Evolutionary conservation across 805 yeast species (phyloP).

Genomic region (Nakazawaea populi): DNA sequence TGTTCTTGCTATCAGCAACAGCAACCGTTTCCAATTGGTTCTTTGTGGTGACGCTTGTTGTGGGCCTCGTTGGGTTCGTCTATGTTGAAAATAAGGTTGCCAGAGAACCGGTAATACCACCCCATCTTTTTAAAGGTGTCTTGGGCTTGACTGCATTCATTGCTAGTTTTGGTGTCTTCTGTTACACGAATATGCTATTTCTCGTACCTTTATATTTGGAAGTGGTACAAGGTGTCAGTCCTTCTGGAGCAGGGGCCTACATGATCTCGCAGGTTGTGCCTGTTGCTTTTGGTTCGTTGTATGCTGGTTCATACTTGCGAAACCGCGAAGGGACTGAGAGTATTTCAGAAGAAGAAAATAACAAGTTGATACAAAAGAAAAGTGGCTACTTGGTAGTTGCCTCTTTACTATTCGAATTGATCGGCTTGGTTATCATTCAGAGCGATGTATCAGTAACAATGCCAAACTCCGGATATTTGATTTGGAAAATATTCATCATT

Average conservation of each 20-base stretch:
- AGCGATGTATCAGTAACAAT: not conserved
- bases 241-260: conserved; percentile 32
- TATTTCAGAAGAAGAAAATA: not conserved
- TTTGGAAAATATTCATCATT: conserved; percentile 25
- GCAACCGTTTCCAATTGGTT: not conserved
- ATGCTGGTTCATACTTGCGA: conserved; percentile 28
- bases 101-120: conserved; percentile 34
- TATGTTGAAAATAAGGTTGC: conserved; percentile 29
- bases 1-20: conserved; percentile 26
- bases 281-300: conserved; percentile 32
- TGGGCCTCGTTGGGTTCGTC: conserved; percentile 18
- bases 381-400: conserved; percentile 17
- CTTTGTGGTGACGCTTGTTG: conserved; percentile 3
- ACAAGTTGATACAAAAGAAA: conserved; percentile 14
- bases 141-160: conserved; percentile 31
- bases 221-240: conserved; percentile 32
- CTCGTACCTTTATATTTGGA: conserved; percentile 37
- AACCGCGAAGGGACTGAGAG: conserved; percentile 12
- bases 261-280: conserved; percentile 35
- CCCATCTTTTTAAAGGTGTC: conserved; percentile 30
- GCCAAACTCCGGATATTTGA: conserved; percentile 3
- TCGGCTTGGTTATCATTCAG: conserved; percentile 1
- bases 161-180: conserved; percentile 31
- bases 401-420: conserved; percentile 1
- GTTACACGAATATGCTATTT: conserved; percentile 30